Base-by-base conservation (phyloP, 2,329 filamentous ascomycete genomes). In the Ceratocystis destructans region DNA sequence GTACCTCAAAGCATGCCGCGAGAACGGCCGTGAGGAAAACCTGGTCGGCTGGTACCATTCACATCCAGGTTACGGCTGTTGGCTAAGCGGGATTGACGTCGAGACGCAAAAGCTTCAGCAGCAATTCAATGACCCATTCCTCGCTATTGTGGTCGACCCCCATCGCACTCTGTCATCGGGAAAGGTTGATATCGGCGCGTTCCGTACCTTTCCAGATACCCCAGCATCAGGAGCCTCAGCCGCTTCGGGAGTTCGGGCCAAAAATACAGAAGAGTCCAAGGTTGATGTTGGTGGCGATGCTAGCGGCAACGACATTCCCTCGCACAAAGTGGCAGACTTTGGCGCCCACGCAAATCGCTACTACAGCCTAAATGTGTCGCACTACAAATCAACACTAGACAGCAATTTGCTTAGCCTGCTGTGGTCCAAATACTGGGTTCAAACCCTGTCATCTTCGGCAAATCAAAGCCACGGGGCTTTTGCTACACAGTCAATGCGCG, bases 391-490 rank as follows among this genome's bases (percentile, higher is more conserved):
- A 69, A 88, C 88, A 0, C 86, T 99, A 33, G 94, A 99, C 76
- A 83, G 86, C 1, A 88, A 91, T 71, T 81, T 99, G 28, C 80
- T 99, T 4, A 90, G 95, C 72, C 82, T 90, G 64, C 80, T 99
- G 37, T 97, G 94, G 94, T 96, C 96, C 79, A 97, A 97, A 76
- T 99, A 99, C 80, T 96, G 91, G 94, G 92, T 96, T 44, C 89
- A 95, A 73, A 99, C 94, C 5, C 83, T 99, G 22, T 25, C 53
- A 17, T 95, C 90, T 86, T 71, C 92, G 93, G 25, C 82, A 96
- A 3, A 87, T 96, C 71, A 91, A 90, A 97, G 96, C 73, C 88
- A 92, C 69, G 53, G 12, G 22, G 93, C 96, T 71, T 99, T 92
- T 73, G 88, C 87, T 64, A 96, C 88, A 72, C 94, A 92, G 75